Evolutionary conservation across 202 grass and related monocot genomes (phyloP), one percentile per base, ranked within the genome.

Genomic region (Saccharum hybrid): DNA sequence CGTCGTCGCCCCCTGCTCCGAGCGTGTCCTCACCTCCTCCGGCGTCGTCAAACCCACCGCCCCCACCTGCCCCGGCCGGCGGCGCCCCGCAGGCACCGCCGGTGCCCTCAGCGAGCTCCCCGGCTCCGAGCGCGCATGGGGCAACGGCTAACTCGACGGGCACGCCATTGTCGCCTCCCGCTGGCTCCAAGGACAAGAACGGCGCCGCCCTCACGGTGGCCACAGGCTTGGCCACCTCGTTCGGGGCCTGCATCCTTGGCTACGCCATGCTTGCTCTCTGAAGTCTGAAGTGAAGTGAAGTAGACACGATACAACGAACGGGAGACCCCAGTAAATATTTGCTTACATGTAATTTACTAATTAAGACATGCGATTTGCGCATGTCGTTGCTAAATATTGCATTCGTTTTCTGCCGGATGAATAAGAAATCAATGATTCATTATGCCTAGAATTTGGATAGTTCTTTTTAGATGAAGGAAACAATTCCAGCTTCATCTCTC

Each of bases 251-350:
- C 84, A 34, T 86, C 39, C 36, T 86, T 62, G 88, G 68, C 74
- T 90, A 70, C 75, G 80, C 84, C 80, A 79, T 86, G 84, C 80
- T 90, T 9, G 74, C 88, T 31, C 74, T 86, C 23, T 86, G 74
- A 85, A 74, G 28, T 13, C 33, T 33, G 38, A 18, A 40, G 9
- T 10, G 48, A n/a, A 22, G 2, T 22, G 54, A 11, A 19, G 16
- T 18, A 4, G 12, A 15, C 46, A 15, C 46, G 16, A 19, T 56
- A 9, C 52, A 56, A 49, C 46, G 14, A 49, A 49, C 52, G 18
- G 56, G 8, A 59, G 56, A 22, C 56, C 8, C 56, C 1, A 59
- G 56, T 59, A 59, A 59, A 59, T 59, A 21, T 59, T n/a, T 22
- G 12, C 3, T 48, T 48, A 9, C 16, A 9, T 66, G 62, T 52